Evolutionary conservation across 108 stramenopile species (phyloP).

Genomic region (Skeletonema tropicum): DNA sequence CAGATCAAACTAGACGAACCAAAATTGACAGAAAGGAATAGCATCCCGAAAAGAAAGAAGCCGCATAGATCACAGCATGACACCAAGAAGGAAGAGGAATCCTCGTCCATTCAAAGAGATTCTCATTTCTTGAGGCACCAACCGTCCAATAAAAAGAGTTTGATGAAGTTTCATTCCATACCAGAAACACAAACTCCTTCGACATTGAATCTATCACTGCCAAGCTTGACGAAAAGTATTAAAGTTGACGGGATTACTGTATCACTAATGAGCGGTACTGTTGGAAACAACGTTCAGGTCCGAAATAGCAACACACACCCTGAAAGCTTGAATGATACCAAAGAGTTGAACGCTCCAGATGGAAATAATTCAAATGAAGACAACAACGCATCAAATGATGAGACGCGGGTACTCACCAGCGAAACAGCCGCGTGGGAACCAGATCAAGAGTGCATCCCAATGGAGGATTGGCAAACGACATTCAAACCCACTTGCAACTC

Average conservation of each 20-base stretch:
- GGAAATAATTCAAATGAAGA: neutral
- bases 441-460: slow-evolving; percentile 60
- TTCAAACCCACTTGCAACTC: slow-evolving; percentile 53
- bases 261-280: neutral
- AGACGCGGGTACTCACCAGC: neutral
- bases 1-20: neutral
- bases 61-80: neutral
- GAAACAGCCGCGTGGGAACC: slow-evolving; percentile 29
- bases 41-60: neutral
- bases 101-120: neutral
- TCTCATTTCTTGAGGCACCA: neutral
- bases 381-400: neutral
- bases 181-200: neutral
- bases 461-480: slow-evolving; percentile 62
- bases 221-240: neutral
- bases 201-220: neutral
- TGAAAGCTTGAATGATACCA: neutral
- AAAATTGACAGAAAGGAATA: neutral
- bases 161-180: neutral
- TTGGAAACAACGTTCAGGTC: neutral
- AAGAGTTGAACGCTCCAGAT: neutral
- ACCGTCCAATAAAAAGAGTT: neutral
- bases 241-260: neutral
- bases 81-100: neutral
- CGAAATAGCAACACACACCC: neutral